Conservation (phyloP, 805 yeast genomes). For the Jamesozyma rosinii region DNA sequence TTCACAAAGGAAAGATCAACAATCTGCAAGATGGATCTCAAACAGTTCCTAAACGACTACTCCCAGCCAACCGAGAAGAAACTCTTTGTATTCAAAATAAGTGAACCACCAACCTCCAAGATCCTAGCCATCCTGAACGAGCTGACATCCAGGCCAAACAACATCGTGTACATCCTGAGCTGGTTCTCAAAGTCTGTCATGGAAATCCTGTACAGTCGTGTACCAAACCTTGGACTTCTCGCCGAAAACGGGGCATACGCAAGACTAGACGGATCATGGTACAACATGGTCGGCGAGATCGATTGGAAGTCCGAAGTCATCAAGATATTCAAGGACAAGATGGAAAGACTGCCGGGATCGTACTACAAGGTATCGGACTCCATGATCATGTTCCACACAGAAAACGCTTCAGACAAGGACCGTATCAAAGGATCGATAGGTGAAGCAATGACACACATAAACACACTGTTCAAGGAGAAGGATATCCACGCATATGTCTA, state of each 20-base stretch:
- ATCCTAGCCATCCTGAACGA: slow-evolving; percentile 49
- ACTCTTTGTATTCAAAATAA: slow-evolving; percentile 40
- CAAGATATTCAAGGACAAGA: slow-evolving; percentile 31
- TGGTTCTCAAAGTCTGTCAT: slow-evolving; percentile 54
- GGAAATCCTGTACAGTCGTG: slow-evolving; percentile 57
- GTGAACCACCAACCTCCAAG: slow-evolving; percentile 52
- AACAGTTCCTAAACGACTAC: slow-evolving; percentile 25
- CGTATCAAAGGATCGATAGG: slow-evolving; percentile 65
- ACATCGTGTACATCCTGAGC: slow-evolving; percentile 65
- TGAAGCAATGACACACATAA: slow-evolving; percentile 75
- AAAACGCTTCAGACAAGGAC: slow-evolving; percentile 51
- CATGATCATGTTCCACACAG: slow-evolving; percentile 66
- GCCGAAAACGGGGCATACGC: slow-evolving; percentile 88
- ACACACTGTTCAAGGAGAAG: slow-evolving; percentile 55
- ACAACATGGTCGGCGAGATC: slow-evolving; percentile 47
- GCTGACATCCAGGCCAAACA: slow-evolving; percentile 42
- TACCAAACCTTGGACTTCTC: slow-evolving; percentile 66
- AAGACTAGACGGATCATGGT: slow-evolving; percentile 50
- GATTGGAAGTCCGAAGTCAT: slow-evolving; percentile 33
- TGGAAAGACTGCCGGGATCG: slow-evolving; percentile 76
- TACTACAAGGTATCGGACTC: slow-evolving; percentile 66
- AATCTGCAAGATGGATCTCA: slow-evolving; percentile 26
- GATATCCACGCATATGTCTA: slow-evolving; percentile 72
- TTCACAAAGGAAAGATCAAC: slow-evolving; percentile 35
- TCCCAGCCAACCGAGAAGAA: slow-evolving; percentile 24